Evolutionary conservation across 2,329 filamentous ascomycete species (phyloP).

Genomic region (Aureobasidium sp.): DNA sequence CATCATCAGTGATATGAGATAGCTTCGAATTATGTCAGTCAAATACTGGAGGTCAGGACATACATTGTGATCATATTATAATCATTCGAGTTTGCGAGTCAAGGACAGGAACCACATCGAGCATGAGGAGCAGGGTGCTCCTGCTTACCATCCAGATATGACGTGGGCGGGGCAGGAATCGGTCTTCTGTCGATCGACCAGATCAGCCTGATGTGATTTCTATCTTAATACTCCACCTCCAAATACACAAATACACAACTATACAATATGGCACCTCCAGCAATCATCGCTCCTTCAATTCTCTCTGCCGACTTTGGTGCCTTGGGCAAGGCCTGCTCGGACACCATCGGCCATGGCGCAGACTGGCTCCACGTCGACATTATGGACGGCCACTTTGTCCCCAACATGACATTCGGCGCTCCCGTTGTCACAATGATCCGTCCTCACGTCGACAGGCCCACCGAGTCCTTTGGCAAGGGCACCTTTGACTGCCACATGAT

Average conservation of each 20-base stretch:
- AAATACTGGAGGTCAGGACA: background rate
- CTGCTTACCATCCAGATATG: background rate
- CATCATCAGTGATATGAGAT: too few species aligned
- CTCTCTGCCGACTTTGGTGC: conserved; percentile 96
- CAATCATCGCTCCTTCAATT: conserved; percentile 99
- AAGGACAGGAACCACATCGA: background rate
- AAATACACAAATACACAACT: conserved; percentile 44
- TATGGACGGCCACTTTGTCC: conserved; percentile 99
- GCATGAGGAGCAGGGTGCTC: background rate
- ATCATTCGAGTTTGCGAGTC: background rate
- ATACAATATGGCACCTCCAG: conserved; percentile 90
- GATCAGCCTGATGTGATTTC: background rate
- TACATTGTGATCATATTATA: background rate
- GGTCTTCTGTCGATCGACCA: conserved; percentile 1
- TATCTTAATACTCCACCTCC: background rate
- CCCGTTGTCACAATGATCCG: conserved; percentile 97
- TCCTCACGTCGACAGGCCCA: conserved; percentile 81
- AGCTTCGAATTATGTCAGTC: background rate
- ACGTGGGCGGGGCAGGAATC: conserved; percentile 7
- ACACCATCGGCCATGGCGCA: conserved; percentile 86
- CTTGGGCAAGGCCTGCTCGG: conserved; percentile 86
- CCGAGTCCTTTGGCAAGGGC: conserved; percentile 75
- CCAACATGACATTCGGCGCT: conserved; percentile 97
- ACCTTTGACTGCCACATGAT: conserved; percentile 99
- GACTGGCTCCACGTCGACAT: conserved; percentile 98